Conservation (phyloP, 2,329 filamentous ascomycete genomes). For the Fusarium pseudoanthophilum region DNA sequence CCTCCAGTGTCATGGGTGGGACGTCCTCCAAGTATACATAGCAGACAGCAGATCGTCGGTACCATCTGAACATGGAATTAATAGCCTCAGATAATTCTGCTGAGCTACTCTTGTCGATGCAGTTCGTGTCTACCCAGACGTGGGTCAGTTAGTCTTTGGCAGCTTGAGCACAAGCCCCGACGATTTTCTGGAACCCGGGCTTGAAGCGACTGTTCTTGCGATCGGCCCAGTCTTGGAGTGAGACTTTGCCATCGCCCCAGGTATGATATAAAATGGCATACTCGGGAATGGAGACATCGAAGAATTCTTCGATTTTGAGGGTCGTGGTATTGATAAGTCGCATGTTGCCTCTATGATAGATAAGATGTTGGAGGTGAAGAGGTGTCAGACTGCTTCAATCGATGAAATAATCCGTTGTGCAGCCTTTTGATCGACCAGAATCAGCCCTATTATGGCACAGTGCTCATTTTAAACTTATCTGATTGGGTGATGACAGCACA, state of each 20-base stretch:
- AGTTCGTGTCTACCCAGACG: not conserved
- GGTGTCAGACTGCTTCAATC: not conserved
- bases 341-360: not conserved
- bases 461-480: not conserved
- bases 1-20: rapidly evolving
- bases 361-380: not conserved
- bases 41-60: not conserved
- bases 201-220: not conserved
- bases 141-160: not conserved
- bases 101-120: not conserved
- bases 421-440: not conserved
- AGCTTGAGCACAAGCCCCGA: not conserved
- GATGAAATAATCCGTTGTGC: not conserved
- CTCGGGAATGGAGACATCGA: not conserved
- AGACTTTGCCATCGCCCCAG: not conserved
- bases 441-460: not conserved
- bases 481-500: not conserved
- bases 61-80: not conserved
- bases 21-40: not conserved
- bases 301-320: not conserved
- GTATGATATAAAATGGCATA: not conserved
- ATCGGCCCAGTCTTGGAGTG: not conserved
- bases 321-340: not conserved
- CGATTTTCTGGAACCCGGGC: not conserved
- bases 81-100: not conserved